Conservation (phyloP, 148 eudicot genomes). For the Chenopodium quinoa region DNA sequence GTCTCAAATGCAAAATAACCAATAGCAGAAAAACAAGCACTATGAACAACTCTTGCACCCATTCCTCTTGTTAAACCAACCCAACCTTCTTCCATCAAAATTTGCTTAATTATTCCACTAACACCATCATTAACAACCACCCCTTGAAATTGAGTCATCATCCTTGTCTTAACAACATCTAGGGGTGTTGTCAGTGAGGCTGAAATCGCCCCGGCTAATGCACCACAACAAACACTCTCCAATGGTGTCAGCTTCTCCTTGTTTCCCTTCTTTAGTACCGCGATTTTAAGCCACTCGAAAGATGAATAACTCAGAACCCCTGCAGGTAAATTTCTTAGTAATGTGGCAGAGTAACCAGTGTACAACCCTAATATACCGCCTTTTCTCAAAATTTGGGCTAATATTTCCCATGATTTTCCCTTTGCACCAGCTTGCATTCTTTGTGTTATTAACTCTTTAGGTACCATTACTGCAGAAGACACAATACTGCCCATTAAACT, state of each 20-base stretch:
- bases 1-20: constrained; percentile 95
- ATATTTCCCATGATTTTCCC: constrained; percentile 79
- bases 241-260: constrained; percentile 55
- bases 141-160: constrained; percentile 73
- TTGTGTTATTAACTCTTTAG: constrained; percentile 81
- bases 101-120: constrained; percentile 52
- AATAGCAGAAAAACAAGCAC: constrained; percentile 91
- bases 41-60: constrained; percentile 86
- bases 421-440: constrained; percentile 91
- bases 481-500: constrained; percentile 90
- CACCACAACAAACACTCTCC: constrained; percentile 87
- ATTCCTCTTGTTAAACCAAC: constrained; percentile 81
- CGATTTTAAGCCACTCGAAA: constrained; percentile 86
- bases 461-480: constrained; percentile 90
- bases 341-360: constrained; percentile 86
- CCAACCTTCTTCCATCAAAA: constrained; percentile 82
- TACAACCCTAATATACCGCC: constrained; percentile 83
- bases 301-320: constrained; percentile 93
- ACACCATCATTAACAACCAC: constrained; percentile 51
- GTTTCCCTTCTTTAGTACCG: constrained; percentile 45
- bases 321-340: constrained; percentile 84
- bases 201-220: constrained; percentile 88
- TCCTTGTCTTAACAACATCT: constrained; percentile 90
- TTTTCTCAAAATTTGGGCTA: constrained; percentile 57
- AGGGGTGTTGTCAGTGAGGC: constrained; percentile 82